These are phyloP conservation scores for Nitzschia inconspicua DNA, from an alignment of 108 stramenopile genomes.

Conservation along the genomic window DNA sequence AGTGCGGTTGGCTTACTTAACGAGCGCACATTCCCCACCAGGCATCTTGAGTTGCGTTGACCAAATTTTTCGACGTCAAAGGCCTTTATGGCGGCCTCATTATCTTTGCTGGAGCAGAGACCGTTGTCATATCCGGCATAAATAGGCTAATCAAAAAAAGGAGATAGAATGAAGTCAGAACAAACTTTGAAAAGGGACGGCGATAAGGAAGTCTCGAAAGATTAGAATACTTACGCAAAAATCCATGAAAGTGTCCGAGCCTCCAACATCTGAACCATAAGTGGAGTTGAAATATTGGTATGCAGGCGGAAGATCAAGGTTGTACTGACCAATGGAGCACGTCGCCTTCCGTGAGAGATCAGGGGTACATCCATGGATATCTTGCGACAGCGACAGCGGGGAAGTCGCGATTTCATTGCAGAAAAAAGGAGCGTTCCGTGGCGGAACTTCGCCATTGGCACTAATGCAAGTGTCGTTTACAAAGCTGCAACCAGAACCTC, in stretches of 20 bases:
- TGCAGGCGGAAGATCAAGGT: slow-evolving; percentile 53
- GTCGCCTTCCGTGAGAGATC: slow-evolving; percentile 78
- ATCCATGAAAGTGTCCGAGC: slow-evolving; percentile 68
- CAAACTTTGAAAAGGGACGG: no score
- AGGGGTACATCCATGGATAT: slow-evolving; percentile 72
- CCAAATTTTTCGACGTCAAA: slow-evolving; percentile 62
- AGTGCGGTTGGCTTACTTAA: slow-evolving; percentile 37
- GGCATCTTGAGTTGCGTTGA: slow-evolving; percentile 64
- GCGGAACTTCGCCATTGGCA: slow-evolving; percentile 45
- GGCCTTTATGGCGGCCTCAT: slow-evolving; percentile 38
- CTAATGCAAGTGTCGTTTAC: slow-evolving; percentile 66
- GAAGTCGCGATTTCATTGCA: slow-evolving; percentile 43
- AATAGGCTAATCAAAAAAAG: no score
- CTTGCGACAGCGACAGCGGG: slow-evolving; percentile 16
- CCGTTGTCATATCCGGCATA: slow-evolving; percentile 69
- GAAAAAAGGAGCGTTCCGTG: slow-evolving; percentile 66
- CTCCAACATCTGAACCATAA: slow-evolving; percentile 56
- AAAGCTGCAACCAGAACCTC: slow-evolving; percentile 79
- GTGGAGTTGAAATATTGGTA: slow-evolving; percentile 67
- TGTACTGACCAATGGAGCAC: slow-evolving; percentile 73
- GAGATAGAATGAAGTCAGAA: no score
- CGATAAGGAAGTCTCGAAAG: no score
- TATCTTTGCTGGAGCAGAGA: slow-evolving; percentile 40
- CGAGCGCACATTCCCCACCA: slow-evolving; percentile 45
- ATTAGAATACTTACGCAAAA: no score